Evolutionary conservation across 371 early-diverging fungal genomes (phyloP), one percentile per base, ranked within the genome.

Genomic region (Smittium culicis): DNA sequence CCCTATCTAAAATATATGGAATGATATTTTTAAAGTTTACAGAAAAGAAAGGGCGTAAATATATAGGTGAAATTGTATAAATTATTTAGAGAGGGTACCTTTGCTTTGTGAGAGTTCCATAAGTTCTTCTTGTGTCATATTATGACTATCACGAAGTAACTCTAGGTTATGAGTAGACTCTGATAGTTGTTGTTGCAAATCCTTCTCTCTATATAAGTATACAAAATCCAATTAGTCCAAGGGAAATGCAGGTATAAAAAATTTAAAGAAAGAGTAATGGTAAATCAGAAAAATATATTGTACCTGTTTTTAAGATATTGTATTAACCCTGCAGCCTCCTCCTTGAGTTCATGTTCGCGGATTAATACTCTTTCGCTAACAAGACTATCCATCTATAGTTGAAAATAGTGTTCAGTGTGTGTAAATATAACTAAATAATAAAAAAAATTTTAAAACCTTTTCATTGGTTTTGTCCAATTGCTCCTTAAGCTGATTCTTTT

Each of bases 261-360:
- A n/a, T n/a, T n/a, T n/a, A n/a, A n/a, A n/a, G n/a, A n/a, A n/a
- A n/a, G n/a, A n/a, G n/a, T n/a, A n/a, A n/a, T n/a, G n/a, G n/a
- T n/a, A n/a, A n/a, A n/a, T n/a, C n/a, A n/a, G n/a, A n/a, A n/a
- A n/a, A n/a, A n/a, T n/a, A n/a, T n/a, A n/a, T n/a, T n/a, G 62
- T 79, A 86, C 87, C 85, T 83, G 57, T 91, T 89, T 72, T 91
- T 92, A 61, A 88, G 86, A 20, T 86, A 82, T 59, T 81, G 71
- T 54, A 92, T 88, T 68, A 88, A 87, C 59, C 87, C 91, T 33
- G 85, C 86, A 64, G 82, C 81, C 66, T 85, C 84, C 29, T 79
- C 77, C 69, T 82, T 84, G 71, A 88, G 72, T 66, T 90, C 88
- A 29, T 75, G 75, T 64, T 87, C 89, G 45, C 82, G 79, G 64